These are phyloP conservation scores for Aspergillus glaucus DNA, from an alignment of 2,329 filamentous ascomycete species.

Conservation along the genomic window DNA sequence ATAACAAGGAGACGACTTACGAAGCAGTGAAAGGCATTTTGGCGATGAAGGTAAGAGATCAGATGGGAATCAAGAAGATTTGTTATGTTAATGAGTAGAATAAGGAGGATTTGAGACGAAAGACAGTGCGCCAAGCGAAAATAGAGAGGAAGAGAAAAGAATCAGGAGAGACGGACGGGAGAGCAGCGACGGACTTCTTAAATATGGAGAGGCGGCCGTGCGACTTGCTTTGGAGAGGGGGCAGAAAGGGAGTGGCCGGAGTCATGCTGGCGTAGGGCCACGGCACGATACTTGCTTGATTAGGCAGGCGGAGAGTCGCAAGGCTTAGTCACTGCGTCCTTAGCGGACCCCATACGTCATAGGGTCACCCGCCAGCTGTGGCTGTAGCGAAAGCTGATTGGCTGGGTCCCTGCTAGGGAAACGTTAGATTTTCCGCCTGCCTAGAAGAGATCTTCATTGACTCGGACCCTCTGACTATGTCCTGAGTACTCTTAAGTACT, in stretches of 20 bases:
- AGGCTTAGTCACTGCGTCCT: not conserved
- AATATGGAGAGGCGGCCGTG: constrained; percentile 7
- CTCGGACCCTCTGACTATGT: not conserved
- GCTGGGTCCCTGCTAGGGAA: not conserved
- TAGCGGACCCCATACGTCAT: not conserved
- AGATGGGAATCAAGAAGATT: constrained; percentile 10
- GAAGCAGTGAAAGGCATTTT: constrained; percentile 47
- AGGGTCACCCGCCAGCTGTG: not conserved
- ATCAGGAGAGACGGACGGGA: constrained; percentile 2
- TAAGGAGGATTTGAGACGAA: not conserved
- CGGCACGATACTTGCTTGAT: not conserved
- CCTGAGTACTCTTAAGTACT: not conserved
- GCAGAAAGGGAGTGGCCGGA: constrained; percentile 1
- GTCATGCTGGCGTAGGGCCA: constrained; percentile 9
- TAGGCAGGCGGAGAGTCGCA: not conserved
- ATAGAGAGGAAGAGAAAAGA: not conserved
- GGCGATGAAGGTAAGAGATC: not conserved
- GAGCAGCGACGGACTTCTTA: constrained; percentile 4
- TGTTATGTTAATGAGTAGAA: constrained; percentile 14
- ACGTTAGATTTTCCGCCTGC: constrained; percentile 7
- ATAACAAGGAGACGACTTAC: constrained; percentile 30
- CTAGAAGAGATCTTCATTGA: constrained; percentile 3
- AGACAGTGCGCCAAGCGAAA: not conserved
- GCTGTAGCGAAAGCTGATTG: constrained; percentile 1
- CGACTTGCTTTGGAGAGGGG: not conserved